A percentile compares a stretch with the other conserved stretches of the same genome.
phyloP scores from a whole-genome alignment of 2,329 filamentous ascomycete genomes.

The Helotiales sp. region DNA sequence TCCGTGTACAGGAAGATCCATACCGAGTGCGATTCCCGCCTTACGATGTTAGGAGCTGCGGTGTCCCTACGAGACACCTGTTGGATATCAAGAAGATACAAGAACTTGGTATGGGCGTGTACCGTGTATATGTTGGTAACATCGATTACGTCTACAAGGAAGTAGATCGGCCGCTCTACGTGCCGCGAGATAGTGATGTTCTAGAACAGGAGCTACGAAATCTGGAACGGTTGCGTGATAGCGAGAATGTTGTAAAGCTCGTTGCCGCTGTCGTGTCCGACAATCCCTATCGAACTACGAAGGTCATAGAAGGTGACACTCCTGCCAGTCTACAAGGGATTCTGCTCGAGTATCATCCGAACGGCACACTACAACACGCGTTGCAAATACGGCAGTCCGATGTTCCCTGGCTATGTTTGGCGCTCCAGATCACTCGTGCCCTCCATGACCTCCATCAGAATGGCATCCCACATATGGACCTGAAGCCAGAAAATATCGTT shows the following conservation, averaged over 20 bases:
- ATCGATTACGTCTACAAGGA: conserved; percentile 36
- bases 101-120: conserved; percentile 28
- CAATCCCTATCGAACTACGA: conserved; percentile 28
- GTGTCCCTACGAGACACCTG: conserved; percentile 25
- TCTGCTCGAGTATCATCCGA: conserved; percentile 35
- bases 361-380: conserved; percentile 29
- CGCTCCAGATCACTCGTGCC: conserved; percentile 34
- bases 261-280: conserved; percentile 32
- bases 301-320: conserved; percentile 6
- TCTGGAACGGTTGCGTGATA: conserved; percentile 28
- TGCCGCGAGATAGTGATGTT: conserved; percentile 34
- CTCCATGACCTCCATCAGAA: conserved; percentile 29
- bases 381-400: conserved; percentile 24
- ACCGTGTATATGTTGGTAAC: conserved; percentile 22
- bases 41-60: conserved; percentile 21
- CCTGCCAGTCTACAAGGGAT: conserved; percentile 27
- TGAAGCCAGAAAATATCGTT: conserved; percentile 36
- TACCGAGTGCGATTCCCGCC: conserved; percentile 24
- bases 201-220: conserved; percentile 37
- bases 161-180: conserved; percentile 33
- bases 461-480: conserved; percentile 36
- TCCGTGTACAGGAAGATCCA: conserved; percentile 28
- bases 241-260: conserved; percentile 31
- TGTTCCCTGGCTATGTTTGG: conserved; percentile 29
- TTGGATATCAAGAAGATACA: conserved; percentile 30